Percentiles rank a stretch among this genome's conserved stretches.
Conservation (phyloP, 495 filamentous ascomycete genomes). For the Astrothelium macrocarpum region DNA sequence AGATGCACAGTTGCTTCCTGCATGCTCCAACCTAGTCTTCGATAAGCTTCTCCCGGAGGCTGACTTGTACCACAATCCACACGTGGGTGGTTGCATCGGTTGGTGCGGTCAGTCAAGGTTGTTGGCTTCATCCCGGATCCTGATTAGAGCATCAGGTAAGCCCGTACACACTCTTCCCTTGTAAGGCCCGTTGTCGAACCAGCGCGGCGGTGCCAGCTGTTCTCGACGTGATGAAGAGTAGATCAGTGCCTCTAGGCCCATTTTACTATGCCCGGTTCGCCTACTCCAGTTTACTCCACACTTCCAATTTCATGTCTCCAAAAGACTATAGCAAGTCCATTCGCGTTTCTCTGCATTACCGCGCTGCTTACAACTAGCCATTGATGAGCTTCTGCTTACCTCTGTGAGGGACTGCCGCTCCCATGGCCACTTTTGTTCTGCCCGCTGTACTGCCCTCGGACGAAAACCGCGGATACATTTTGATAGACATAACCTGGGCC, state of each 20-base stretch:
- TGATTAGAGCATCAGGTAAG: not conserved
- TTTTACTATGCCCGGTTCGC: not conserved
- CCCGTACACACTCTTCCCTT: not conserved
- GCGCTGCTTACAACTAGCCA: not conserved
- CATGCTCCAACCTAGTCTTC: not conserved
- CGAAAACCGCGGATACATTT: not conserved
- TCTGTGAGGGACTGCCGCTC: not conserved
- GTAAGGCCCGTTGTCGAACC: not conserved
- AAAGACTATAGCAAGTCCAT: not conserved
- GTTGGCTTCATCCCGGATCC: not conserved
- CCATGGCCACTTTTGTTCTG: not conserved
- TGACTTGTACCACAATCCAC: not conserved
- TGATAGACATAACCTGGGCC: not conserved
- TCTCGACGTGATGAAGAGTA: not conserved
- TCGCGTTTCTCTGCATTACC: not conserved
- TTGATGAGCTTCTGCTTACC: not conserved
- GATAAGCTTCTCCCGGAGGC: not conserved
- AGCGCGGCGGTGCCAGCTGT: not conserved
- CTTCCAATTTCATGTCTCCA: not conserved
- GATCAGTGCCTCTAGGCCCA: not conserved
- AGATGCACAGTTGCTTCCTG: not conserved
- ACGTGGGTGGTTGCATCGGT: not conserved
- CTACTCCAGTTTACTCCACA: not conserved
- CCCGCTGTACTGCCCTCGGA: slow-evolving; percentile 6
- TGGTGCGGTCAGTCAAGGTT: not conserved